These are phyloP conservation scores for Paspalum vaginatum DNA, from an alignment of 176 grass and related monocot genomes.

Conservation along the genomic window DNA sequence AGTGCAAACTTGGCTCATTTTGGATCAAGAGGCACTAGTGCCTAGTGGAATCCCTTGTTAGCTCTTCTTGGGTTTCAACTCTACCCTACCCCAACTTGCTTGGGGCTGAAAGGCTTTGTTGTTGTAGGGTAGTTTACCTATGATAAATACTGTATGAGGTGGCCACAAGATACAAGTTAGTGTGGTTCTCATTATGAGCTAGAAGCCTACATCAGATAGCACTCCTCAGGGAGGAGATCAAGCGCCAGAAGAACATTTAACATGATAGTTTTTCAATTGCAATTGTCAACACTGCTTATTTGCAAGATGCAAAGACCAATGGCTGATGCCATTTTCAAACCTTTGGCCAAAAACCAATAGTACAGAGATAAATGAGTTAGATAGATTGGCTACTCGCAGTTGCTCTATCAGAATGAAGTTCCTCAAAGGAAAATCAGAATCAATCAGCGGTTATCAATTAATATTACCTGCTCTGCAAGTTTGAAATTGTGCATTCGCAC, in stretches of 20 bases:
- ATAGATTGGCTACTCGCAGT: not conserved
- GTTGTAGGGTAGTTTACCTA: not conserved
- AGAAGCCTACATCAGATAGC: not conserved
- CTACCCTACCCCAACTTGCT: too few relatives aligned
- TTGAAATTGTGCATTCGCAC: conserved; percentile 89
- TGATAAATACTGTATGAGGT: not conserved
- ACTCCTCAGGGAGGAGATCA: conserved; percentile 17
- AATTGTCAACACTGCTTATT: not conserved
- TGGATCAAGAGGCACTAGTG: not conserved
- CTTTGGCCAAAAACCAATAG: not conserved
- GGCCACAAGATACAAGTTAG: not conserved
- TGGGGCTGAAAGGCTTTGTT: too few relatives aligned
- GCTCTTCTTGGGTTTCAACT: too few relatives aligned
- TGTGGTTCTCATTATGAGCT: not conserved
- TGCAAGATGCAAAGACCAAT: not conserved
- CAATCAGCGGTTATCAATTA: not conserved
- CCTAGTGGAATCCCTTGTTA: too few relatives aligned
- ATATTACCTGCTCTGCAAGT: conserved; percentile 89
- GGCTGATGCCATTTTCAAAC: not conserved
- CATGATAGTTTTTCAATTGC: conserved; percentile 3
- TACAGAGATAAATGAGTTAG: not conserved
- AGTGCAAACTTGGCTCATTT: conserved; percentile 16
- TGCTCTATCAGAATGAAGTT: conserved; percentile 23
- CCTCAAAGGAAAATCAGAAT: conserved; percentile 8
- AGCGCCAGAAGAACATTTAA: conserved; percentile 15